A percentile compares a stretch with the other conserved stretches of the same genome.
phyloP scores from a whole-genome alignment of 2,329 filamentous ascomycete species.

The Penicillium thymicola region DNA sequence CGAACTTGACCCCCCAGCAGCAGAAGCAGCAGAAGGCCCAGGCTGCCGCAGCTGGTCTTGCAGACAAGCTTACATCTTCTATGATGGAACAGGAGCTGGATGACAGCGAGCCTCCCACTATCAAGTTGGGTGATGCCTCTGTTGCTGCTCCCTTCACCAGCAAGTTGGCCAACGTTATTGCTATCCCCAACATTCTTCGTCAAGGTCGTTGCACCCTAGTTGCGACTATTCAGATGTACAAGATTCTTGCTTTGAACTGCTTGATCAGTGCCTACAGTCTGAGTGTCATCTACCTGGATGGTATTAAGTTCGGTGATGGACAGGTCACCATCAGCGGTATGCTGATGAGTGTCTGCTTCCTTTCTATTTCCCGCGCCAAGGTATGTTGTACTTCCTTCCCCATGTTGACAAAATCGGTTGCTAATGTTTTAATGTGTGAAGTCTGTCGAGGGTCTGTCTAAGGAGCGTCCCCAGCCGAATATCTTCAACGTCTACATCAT shows the following conservation, averaged over 20 bases:
- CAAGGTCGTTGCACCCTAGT: constrained; percentile 97
- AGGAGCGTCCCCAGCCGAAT: constrained; percentile 95
- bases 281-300: constrained; percentile 92
- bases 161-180: constrained; percentile 94
- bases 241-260: constrained; percentile 96
- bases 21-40: constrained; percentile 56
- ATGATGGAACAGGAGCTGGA: constrained; percentile 91
- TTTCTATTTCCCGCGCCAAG: constrained; percentile 96
- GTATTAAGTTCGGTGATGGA: constrained; percentile 98
- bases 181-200: constrained; percentile 96
- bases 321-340: constrained; percentile 99
- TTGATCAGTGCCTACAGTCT: constrained; percentile 96
- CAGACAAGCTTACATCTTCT: constrained; percentile 77
- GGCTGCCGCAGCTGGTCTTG: constrained; percentile 71
- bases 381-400: constrained; percentile 36
- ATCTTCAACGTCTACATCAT: constrained; percentile 99
- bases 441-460: constrained; percentile 90
- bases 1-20: constrained; percentile 51
- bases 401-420: not conserved
- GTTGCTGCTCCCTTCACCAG: constrained; percentile 97
- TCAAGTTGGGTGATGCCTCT: constrained; percentile 96
- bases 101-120: constrained; percentile 85
- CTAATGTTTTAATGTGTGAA: constrained; percentile 27
- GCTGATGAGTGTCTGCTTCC: constrained; percentile 99
- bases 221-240: constrained; percentile 99